Base-by-base conservation (phyloP, 257 asterid genomes). In the Scutellaria galericulata region DNA sequence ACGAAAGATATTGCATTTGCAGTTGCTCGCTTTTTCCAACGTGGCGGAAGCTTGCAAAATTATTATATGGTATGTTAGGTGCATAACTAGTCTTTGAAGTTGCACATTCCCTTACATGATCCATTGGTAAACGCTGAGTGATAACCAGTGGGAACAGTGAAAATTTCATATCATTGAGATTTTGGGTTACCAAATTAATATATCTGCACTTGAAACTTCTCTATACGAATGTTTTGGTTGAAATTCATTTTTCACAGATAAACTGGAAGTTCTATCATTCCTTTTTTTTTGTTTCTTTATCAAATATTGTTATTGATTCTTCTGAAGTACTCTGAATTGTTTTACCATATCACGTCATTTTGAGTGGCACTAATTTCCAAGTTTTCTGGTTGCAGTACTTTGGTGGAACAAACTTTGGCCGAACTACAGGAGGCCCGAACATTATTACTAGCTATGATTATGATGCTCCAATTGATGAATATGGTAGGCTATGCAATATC, bases 381-480 rank as follows among this genome's bases (percentile, higher is more conserved):
- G 61, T 61, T 69, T 56, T 82, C 75, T 83, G 75, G 66, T 83
- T 79, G 81, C 88, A 90, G 98, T 93, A 87, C 80, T 91, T 89
- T 87, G 98, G 98, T 48, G 98, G 98, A 75, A 93, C 98, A 77
- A 93, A 93, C 81, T 93, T 93, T 60, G 98, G 87, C 62, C 90
- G 98, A 71, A 87, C 96, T 78, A 73, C 98, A 55, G 98, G 98
- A 65, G 98, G 98, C 46, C 98, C 98, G 75, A 86, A 83, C 75
- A 81, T 81, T 78, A 87, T 93, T 68, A 93, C 98, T 58, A 93
- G 98, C 85, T 93, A 93, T 69, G 98, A 93, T 74, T 93, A 93
- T 73, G 98, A 93, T 82, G 98, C 98, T 55, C 97, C 97, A 54
- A 79, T 93, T 60, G 97, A 93, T 82, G 98, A 93, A 82, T 93